A percentile compares a stretch with the other conserved stretches of the same genome.
Conservation (phyloP, 345 rosid genomes). For the Dipteronia dyeriana region DNA sequence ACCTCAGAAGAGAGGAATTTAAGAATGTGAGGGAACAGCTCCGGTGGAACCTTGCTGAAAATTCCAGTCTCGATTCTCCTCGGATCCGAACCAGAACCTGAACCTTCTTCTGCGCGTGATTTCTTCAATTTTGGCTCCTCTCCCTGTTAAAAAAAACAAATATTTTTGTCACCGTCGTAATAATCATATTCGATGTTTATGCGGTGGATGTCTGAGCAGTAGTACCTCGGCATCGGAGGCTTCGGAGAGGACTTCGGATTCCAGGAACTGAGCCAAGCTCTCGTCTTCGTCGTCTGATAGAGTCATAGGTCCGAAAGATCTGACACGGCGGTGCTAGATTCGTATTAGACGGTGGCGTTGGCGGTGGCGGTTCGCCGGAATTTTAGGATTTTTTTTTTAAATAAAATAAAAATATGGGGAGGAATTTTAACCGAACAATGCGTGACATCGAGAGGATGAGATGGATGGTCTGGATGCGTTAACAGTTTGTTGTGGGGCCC, state of each 20-base stretch:
- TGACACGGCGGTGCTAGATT: background rate
- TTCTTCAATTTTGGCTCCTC: constrained; percentile 55
- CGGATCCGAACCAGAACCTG: constrained; percentile 19
- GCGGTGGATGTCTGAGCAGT: background rate
- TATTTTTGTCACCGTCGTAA: background rate
- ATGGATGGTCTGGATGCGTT: constrained; percentile 6
- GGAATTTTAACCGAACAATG: background rate
- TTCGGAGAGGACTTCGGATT: constrained; percentile 67
- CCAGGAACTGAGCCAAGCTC: constrained; percentile 66
- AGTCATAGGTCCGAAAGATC: constrained; percentile 35
- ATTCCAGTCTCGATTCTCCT: constrained; percentile 66
- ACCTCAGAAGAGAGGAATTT: constrained; percentile 97
- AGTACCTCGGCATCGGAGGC: constrained; percentile 36
- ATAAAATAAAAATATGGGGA: background rate
- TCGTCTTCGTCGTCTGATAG: constrained; percentile 72
- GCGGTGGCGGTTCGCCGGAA: background rate
- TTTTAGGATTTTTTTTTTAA: background rate
- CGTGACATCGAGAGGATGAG: background rate
- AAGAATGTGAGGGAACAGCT: constrained; percentile 78
- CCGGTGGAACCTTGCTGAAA: constrained; percentile 75
- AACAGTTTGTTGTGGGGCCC: constrained; percentile 7
- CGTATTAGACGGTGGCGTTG: background rate
- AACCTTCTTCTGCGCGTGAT: constrained; percentile 32
- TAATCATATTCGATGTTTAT: background rate
- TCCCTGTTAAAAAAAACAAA: background rate